phyloP scores from a whole-genome alignment of 2,329 filamentous ascomycete species.

The Rhinocladiella mackenziei region DNA sequence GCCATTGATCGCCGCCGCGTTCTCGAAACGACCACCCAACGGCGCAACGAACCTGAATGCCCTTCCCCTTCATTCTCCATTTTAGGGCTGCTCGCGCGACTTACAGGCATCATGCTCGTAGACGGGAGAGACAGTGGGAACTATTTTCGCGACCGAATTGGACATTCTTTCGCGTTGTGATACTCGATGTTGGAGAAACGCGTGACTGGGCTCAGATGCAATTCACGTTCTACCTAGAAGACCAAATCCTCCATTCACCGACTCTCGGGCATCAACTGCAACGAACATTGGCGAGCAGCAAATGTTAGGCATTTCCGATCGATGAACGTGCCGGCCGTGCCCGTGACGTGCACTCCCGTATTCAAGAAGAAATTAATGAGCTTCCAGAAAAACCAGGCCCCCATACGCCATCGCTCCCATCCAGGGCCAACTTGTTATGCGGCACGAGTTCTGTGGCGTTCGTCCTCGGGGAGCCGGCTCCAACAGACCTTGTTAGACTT shows the following conservation, averaged over 20 bases:
- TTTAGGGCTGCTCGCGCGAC: slow-evolving; percentile 4
- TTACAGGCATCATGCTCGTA: slow-evolving; percentile 5
- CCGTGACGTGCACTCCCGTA: not conserved
- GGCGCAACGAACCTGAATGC: not conserved
- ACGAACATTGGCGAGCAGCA: not conserved
- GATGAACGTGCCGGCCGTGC: slow-evolving; percentile 6
- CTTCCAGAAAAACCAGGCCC: slow-evolving; percentile 21
- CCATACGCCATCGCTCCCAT: slow-evolving; percentile 5
- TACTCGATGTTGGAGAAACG: not conserved
- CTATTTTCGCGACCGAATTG: not conserved
- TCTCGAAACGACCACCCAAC: slow-evolving; percentile 19
- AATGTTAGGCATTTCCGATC: slow-evolving; percentile 3
- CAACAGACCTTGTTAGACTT: slow-evolving; percentile 5
- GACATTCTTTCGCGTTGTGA: too few species aligned
- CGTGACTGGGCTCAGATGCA: slow-evolving; percentile 16
- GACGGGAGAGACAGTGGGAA: not conserved
- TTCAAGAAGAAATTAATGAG: slow-evolving; percentile 15
- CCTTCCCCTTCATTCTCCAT: slow-evolving; percentile 3
- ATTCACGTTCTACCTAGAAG: too few species aligned
- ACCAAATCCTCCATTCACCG: slow-evolving; percentile 7
- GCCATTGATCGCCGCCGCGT: slow-evolving; percentile 9
- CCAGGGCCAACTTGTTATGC: slow-evolving; percentile 12
- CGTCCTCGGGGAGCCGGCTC: slow-evolving; percentile 5
- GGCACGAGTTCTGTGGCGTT: slow-evolving; percentile 14
- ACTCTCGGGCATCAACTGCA: slow-evolving; percentile 15